A percentile compares a stretch with the other conserved stretches of the same genome.
These are phyloP conservation scores for Penicillium ochrochloron DNA, from an alignment of 495 filamentous ascomycete species.

Conservation along the genomic window DNA sequence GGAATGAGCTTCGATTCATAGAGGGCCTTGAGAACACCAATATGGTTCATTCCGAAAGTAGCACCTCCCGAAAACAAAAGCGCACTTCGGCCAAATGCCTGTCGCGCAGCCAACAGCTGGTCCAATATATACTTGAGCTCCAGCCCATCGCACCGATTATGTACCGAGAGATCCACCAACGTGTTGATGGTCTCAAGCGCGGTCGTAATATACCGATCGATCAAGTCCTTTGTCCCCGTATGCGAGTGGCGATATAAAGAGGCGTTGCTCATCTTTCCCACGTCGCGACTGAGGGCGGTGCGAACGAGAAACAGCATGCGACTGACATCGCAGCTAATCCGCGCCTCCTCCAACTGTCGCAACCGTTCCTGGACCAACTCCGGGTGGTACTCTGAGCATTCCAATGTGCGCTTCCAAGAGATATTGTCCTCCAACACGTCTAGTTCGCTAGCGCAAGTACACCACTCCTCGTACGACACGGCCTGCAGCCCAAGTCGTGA, in stretches of 20 bases:
- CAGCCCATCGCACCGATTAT: constrained; percentile 56
- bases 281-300: constrained; percentile 76
- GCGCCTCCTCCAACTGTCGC: constrained; percentile 74
- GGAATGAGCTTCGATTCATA: constrained; percentile 78
- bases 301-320: constrained; percentile 81
- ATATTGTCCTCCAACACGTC: constrained; percentile 82
- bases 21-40: constrained; percentile 89
- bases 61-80: constrained; percentile 87
- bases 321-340: constrained; percentile 71
- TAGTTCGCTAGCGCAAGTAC: constrained; percentile 70
- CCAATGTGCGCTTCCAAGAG: constrained; percentile 74
- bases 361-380: constrained; percentile 69
- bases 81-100: constrained; percentile 88
- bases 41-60: constrained; percentile 95
- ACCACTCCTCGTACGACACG: constrained; percentile 64
- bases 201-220: constrained; percentile 84
- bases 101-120: constrained; percentile 74
- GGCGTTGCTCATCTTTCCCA: constrained; percentile 85
- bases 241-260: constrained; percentile 84
- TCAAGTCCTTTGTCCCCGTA: constrained; percentile 82
- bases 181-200: constrained; percentile 71
- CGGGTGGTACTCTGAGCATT: constrained; percentile 70
- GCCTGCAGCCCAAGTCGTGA: constrained; percentile 49
- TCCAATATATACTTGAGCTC: constrained; percentile 72
- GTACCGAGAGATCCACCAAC: constrained; percentile 66